phyloP scores from a whole-genome alignment of 352 stramenopile genomes.

The Phytophthora megakarya region DNA sequence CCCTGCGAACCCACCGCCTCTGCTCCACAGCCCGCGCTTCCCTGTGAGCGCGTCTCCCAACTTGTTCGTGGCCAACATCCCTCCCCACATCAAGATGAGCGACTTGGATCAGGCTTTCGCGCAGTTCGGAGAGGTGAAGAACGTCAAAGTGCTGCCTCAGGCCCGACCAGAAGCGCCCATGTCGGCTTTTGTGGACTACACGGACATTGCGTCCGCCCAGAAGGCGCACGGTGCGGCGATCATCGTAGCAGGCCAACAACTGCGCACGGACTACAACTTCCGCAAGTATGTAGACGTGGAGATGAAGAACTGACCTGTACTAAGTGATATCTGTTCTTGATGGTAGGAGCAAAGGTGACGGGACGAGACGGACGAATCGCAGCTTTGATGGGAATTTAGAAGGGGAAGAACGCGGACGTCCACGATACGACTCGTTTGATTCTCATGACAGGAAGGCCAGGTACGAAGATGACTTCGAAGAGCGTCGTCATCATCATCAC shows the following conservation, averaged over 20 bases:
- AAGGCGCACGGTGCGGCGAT: constrained; percentile 51
- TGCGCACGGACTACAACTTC: constrained; percentile 67
- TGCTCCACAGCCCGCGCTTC: constrained; percentile 20
- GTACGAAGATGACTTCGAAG: constrained; percentile 34
- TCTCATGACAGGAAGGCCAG: constrained; percentile 19
- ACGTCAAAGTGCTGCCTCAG: constrained; percentile 64
- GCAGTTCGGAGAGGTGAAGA: constrained; percentile 62
- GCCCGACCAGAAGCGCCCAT: constrained; percentile 49
- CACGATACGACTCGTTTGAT: constrained; percentile 34
- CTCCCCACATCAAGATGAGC: constrained; percentile 64
- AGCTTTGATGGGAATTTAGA: constrained; percentile 31
- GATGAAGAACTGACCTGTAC: not conserved
- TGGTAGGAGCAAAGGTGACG: constrained; percentile 33
- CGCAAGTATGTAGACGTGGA: constrained; percentile 35
- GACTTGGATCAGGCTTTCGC: constrained; percentile 62
- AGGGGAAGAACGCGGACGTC: constrained; percentile 18
- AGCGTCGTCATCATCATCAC: constrained; percentile 31
- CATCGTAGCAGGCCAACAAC: constrained; percentile 42
- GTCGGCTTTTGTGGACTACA: constrained; percentile 73
- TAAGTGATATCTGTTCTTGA: not conserved
- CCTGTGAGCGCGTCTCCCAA: constrained; percentile 41
- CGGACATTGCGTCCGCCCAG: constrained; percentile 42
- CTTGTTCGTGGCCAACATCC: constrained; percentile 72
- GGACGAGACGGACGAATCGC: constrained; percentile 20
- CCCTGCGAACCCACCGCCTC: not conserved